Evolutionary conservation across 306 rosid genomes (phyloP).

Genomic region (Coriaria nepalensis): DNA sequence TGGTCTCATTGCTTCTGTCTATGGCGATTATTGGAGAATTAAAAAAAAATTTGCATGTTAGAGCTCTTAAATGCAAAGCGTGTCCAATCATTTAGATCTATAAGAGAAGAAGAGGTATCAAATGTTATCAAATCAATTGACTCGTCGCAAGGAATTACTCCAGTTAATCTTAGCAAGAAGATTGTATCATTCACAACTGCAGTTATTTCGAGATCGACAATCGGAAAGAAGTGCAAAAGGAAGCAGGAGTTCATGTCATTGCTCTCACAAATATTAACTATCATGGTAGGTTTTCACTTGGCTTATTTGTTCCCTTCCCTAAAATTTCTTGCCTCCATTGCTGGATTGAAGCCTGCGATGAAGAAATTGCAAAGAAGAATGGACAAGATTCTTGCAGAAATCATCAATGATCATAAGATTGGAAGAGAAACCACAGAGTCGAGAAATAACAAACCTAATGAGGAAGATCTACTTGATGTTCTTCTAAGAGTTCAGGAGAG

Average conservation of each 20-base stretch:
- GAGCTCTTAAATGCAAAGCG: constrained; percentile 19
- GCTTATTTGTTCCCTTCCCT: constrained; percentile 5
- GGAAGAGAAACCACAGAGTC: too few relatives aligned
- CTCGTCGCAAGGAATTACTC: constrained; percentile 13
- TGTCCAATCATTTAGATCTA: constrained; percentile 8
- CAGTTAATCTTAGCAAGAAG: constrained; percentile 15
- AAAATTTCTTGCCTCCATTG: not conserved
- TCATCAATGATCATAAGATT: too few relatives aligned
- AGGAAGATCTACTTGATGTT: too few relatives aligned
- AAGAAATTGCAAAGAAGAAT: not conserved
- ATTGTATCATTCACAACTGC: constrained; percentile 5
- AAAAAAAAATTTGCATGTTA: constrained; percentile 9
- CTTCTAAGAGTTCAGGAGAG: too few relatives aligned
- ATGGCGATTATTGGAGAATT: constrained; percentile 24
- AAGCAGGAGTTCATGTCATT: constrained; percentile 6
- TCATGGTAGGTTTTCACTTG: not conserved
- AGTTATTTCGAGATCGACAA: constrained; percentile 19
- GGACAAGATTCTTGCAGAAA: too few relatives aligned
- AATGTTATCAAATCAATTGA: not conserved
- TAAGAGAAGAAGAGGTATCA: constrained; percentile 23
- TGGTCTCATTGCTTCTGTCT: constrained; percentile 11
- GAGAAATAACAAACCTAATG: too few relatives aligned
- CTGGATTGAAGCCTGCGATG: not conserved
- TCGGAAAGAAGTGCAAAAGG: too few relatives aligned
- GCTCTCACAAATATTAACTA: not conserved